A percentile compares a stretch with the other conserved stretches of the same genome.
Conservation (phyloP, 495 filamentous ascomycete species). For the Hapsidospora chrysogenum region DNA sequence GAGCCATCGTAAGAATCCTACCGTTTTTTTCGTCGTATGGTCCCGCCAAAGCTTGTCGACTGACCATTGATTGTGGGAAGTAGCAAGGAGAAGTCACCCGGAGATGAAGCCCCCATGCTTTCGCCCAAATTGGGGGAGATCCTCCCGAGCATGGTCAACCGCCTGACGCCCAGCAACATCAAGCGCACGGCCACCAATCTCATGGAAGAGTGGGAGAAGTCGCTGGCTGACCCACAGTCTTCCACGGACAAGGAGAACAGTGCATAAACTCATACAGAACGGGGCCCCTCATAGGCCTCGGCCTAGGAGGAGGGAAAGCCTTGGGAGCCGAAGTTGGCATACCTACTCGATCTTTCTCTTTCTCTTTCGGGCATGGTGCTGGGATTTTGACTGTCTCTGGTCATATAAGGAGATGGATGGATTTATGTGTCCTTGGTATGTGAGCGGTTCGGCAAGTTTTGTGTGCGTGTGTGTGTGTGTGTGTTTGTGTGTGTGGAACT, state of each 20-base stretch:
- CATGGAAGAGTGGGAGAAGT: constrained; percentile 67
- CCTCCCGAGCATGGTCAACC: constrained; percentile 40
- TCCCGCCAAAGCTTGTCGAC: neutral
- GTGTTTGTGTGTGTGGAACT: no score
- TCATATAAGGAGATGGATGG: no score
- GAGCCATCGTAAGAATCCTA: constrained; percentile 19
- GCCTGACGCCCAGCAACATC: constrained; percentile 48
- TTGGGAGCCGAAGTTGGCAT: no score
- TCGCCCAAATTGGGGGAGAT: constrained; percentile 35
- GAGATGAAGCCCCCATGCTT: neutral
- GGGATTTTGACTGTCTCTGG: no score
- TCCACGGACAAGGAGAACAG: neutral
- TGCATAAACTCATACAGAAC: neutral
- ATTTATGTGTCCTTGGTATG: no score
- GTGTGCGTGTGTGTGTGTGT: no score
- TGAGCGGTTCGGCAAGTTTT: no score
- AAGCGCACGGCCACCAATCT: constrained; percentile 51
- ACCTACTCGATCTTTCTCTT: no score
- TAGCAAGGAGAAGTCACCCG: neutral
- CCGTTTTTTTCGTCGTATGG: neutral
- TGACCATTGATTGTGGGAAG: neutral
- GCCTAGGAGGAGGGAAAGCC: no score
- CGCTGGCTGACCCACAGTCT: constrained; percentile 9
- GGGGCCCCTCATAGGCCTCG: no score
- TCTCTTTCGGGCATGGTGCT: no score